These are phyloP conservation scores for Gossypium sturtianum DNA, from an alignment of 345 rosid genomes.

Conservation along the genomic window DNA sequence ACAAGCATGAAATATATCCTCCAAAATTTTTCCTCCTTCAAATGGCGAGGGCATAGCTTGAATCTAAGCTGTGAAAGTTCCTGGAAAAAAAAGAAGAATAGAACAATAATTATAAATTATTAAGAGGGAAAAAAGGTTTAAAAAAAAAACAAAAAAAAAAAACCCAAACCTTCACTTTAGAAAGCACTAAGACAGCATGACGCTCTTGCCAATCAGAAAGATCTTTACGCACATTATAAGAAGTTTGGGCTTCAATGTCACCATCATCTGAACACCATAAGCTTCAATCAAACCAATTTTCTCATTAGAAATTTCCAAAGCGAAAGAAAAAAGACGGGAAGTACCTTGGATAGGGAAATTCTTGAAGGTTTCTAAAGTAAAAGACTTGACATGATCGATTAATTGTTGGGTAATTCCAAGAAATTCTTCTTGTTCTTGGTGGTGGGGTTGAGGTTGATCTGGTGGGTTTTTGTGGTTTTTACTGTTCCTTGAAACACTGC, in stretches of 20 bases:
- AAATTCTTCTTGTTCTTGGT: conserved; percentile 26
- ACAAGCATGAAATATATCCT: conserved; percentile 72
- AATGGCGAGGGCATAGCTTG: conserved; percentile 58
- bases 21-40: conserved; percentile 88
- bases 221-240: conserved; percentile 45
- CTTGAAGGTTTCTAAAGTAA: conserved; percentile 70
- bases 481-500: neutral
- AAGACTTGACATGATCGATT: conserved; percentile 53
- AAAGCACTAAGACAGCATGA: conserved; percentile 61
- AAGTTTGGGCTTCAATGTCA: conserved; percentile 25
- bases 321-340: neutral
- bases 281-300: neutral
- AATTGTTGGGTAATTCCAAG: conserved; percentile 61
- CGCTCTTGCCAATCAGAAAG: conserved; percentile 82
- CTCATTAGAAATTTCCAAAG: neutral
- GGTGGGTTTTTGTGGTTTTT: neutral
- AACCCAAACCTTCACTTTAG: conserved; percentile 50
- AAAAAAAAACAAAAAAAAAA: neutral
- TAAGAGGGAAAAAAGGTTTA: neutral
- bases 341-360: conserved; percentile 58
- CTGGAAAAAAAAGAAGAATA: conserved; percentile 24
- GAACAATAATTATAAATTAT: neutral
- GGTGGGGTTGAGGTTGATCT: neutral
- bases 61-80: conserved; percentile 83
- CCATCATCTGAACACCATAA: conserved; percentile 39